Conservation (phyloP, 345 rosid species). For the Eucalyptus marginata region DNA sequence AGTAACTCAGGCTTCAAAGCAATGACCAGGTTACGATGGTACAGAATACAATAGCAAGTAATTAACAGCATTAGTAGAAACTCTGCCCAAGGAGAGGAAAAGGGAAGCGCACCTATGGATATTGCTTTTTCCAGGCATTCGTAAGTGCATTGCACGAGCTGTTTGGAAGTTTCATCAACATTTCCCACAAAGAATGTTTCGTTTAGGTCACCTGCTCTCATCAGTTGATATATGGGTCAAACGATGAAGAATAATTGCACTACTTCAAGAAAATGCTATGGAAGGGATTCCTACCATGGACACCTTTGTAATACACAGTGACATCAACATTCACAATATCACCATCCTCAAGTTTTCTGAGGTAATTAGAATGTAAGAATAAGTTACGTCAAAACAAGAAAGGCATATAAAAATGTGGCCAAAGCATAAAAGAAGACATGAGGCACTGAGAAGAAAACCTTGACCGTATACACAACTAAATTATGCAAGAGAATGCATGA, state of each 20-base stretch:
- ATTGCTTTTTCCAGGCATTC: conserved; percentile 96
- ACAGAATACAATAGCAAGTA: neutral
- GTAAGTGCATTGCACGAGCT: conserved; percentile 72
- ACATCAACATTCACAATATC: conserved; percentile 91
- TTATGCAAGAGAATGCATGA: neutral
- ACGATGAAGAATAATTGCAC: neutral
- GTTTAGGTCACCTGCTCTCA: conserved; percentile 72
- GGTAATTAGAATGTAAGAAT: conserved; percentile 1
- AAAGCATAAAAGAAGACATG: neutral
- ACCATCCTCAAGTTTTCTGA: conserved; percentile 88
- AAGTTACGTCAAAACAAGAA: neutral
- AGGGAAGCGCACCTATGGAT: conserved; percentile 42
- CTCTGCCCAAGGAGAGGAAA: neutral
- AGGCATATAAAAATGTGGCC: neutral
- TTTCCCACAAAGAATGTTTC: conserved; percentile 97
- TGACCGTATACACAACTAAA: neutral
- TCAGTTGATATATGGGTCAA: neutral
- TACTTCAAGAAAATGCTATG: neutral
- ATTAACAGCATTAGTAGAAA: neutral
- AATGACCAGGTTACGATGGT: neutral
- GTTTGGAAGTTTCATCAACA: conserved; percentile 82
- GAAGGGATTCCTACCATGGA: conserved; percentile 52
- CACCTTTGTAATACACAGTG: conserved; percentile 81
- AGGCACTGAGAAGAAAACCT: neutral
- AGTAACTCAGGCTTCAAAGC: neutral